A percentile compares a stretch with the other conserved stretches of the same genome.
phyloP scores from a whole-genome alignment of 2,329 filamentous ascomycete species.

The Aspergillus unguis region DNA sequence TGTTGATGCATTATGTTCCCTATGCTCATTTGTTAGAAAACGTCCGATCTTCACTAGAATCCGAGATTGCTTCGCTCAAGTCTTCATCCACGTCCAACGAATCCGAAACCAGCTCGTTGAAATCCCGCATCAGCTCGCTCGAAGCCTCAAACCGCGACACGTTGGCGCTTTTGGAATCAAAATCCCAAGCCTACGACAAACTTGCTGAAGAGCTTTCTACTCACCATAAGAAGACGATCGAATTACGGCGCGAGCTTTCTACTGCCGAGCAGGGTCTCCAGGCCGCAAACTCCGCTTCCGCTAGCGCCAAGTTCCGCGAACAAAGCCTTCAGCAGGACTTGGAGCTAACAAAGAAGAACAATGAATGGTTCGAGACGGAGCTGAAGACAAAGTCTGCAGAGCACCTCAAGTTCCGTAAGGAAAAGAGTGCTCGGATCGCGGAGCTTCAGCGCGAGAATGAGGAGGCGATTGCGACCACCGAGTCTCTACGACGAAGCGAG shows the following conservation, averaged over 20 bases:
- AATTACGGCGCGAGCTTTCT: constrained; percentile 78
- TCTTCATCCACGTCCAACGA: constrained; percentile 64
- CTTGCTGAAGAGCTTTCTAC: constrained; percentile 81
- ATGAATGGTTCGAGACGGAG: constrained; percentile 90
- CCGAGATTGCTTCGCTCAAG: constrained; percentile 75
- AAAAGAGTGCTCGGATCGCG: constrained; percentile 85
- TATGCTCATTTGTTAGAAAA: constrained; percentile 59
- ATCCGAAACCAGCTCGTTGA: constrained; percentile 70
- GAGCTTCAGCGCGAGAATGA: constrained; percentile 87
- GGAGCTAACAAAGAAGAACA: constrained; percentile 80
- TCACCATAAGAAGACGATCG: constrained; percentile 83
- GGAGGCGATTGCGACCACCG: constrained; percentile 72
- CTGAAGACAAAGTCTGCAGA: constrained; percentile 87
- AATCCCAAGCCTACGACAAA: constrained; percentile 79
- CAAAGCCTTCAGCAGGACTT: constrained; percentile 88
- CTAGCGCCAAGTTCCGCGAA: constrained; percentile 82
- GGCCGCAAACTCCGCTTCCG: constrained; percentile 72
- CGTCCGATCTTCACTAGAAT: constrained; percentile 69
- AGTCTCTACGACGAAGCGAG: constrained; percentile 75
- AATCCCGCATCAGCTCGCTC: constrained; percentile 77
- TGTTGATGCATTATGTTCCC: not conserved
- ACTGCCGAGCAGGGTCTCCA: constrained; percentile 80
- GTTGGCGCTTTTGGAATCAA: constrained; percentile 81
- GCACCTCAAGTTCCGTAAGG: constrained; percentile 84
- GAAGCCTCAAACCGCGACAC: constrained; percentile 92